phyloP scores from a whole-genome alignment of 23 red algal genomes.

The Gracilaria gracilis region DNA sequence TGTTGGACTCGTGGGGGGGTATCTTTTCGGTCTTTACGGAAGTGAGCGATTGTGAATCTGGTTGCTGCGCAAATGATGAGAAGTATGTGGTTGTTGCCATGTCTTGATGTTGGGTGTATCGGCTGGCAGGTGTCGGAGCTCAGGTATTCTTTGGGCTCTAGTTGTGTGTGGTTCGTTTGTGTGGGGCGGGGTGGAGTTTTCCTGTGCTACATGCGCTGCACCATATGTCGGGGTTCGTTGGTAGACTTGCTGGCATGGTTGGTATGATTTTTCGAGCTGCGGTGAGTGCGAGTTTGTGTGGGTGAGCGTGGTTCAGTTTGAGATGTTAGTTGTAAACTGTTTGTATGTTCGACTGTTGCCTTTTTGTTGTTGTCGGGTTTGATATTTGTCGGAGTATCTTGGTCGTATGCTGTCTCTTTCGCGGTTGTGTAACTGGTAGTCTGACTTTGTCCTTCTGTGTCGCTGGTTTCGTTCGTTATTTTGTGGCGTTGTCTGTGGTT shows the following conservation, averaged over 20 bases:
- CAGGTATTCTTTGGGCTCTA: not conserved
- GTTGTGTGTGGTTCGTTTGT: not conserved
- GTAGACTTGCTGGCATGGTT: not conserved
- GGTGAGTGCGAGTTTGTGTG: not conserved
- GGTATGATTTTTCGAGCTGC: not conserved
- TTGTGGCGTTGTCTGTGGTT: not conserved
- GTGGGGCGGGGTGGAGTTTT: not conserved
- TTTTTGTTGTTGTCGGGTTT: too few relatives aligned
- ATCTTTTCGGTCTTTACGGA: constrained; percentile 17
- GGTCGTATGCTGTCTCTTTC: not conserved
- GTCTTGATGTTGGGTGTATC: too few relatives aligned
- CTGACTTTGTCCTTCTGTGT: not conserved
- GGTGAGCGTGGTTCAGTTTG: not conserved
- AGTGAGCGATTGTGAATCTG: constrained; percentile 7
- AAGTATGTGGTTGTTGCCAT: too few relatives aligned
- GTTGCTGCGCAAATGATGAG: not conserved
- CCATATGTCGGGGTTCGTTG: not conserved
- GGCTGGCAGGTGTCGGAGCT: not conserved
- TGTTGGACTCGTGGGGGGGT: not conserved
- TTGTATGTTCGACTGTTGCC: not conserved
- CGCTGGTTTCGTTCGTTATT: not conserved
- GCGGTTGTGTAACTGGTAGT: not conserved
- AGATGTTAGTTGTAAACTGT: not conserved
- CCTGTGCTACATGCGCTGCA: not conserved
- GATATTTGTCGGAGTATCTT: too few relatives aligned